A percentile compares a stretch with the other conserved stretches of the same genome.
Evolutionary conservation across 495 filamentous ascomycete species (phyloP).

Genomic region (Xylaria flabelliformis): DNA sequence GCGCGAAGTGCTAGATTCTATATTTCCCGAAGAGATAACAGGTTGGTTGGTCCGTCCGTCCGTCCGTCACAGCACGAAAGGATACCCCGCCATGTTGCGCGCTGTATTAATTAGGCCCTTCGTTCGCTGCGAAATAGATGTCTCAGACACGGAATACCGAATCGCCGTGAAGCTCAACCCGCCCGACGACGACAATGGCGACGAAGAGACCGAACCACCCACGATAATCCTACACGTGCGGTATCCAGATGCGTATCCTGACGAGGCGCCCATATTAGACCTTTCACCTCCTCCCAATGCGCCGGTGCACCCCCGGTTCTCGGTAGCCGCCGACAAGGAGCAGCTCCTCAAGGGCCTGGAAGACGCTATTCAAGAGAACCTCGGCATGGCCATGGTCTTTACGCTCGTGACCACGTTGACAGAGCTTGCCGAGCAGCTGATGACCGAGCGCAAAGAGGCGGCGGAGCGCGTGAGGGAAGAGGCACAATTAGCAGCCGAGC

Average conservation of each 20-base stretch:
- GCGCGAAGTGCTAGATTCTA: conserved; percentile 95
- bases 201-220: conserved; percentile 62
- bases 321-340: conserved; percentile 67
- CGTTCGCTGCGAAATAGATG: conserved; percentile 58
- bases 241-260: conserved; percentile 87
- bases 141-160: conserved; percentile 84
- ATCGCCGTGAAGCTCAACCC: conserved; percentile 83
- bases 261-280: conserved; percentile 80
- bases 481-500: conserved; percentile 72
- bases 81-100: conserved; percentile 28
- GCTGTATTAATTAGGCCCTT: conserved; percentile 7
- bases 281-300: conserved; percentile 74
- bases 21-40: conserved; percentile 97
- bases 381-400: conserved; percentile 99
- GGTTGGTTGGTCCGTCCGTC: conserved; percentile 55
- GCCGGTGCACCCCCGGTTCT: conserved; percentile 65
- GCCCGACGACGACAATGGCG: conserved; percentile 59
- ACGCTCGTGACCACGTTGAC: conserved; percentile 85
- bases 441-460: conserved; percentile 67
- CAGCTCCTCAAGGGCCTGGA: conserved; percentile 71
- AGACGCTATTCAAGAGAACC: conserved; percentile 79
- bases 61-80: background rate
- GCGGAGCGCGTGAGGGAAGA: conserved; percentile 69
- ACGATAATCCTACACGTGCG: conserved; percentile 79
- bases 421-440: conserved; percentile 82